These are phyloP conservation scores for Xylaria venustula DNA, from an alignment of 495 filamentous ascomycete genomes.

Conservation along the genomic window DNA sequence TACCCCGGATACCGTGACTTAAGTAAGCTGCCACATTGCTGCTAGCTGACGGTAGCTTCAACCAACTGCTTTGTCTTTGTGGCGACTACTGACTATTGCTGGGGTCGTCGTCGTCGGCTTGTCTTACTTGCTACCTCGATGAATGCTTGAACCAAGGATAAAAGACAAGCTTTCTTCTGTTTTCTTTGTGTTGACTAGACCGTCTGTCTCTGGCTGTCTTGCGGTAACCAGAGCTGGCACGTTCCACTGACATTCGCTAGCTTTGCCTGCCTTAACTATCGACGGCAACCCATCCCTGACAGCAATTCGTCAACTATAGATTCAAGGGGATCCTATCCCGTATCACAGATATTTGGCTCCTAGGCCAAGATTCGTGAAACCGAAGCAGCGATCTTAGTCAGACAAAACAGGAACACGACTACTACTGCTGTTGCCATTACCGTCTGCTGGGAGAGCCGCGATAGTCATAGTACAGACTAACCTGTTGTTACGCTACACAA, in stretches of 20 bases:
- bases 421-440: background rate
- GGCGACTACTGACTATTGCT: background rate
- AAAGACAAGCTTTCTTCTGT: background rate
- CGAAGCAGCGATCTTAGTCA: no score
- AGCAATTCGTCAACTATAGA: background rate
- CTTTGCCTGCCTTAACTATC: background rate
- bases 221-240: no score
- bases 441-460: no score
- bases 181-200: no score
- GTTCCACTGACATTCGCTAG: no score
- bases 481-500: background rate
- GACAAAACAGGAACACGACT: background rate
- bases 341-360: background rate
- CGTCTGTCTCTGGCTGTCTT: background rate
- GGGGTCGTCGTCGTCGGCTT: background rate
- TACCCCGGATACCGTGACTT: conserved; percentile 1
- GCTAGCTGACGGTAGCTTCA: background rate
- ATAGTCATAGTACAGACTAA: background rate
- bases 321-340: background rate
- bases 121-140: background rate
- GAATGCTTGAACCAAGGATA: background rate
- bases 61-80: background rate
- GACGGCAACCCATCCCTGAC: background rate
- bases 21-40: background rate
- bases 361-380: no score